Conservation (phyloP, 371 early-diverging fungal species). For the Zychaea mexicana region DNA sequence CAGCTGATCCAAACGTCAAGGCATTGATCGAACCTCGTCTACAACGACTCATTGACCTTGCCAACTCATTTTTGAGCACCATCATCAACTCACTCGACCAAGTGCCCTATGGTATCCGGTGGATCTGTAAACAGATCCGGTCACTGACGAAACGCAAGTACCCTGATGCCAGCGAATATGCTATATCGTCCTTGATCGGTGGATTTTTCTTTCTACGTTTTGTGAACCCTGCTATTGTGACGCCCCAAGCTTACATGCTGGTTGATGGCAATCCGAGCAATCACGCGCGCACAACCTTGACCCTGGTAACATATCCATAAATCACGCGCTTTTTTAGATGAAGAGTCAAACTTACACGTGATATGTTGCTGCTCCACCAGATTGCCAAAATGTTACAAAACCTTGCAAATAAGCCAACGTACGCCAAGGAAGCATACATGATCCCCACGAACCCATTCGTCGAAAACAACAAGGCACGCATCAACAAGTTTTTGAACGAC, state of each 20-base stretch:
- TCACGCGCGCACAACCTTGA: conserved; percentile 85
- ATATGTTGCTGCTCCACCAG: too few relatives aligned
- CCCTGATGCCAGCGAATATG: conserved; percentile 86
- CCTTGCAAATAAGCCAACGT: conserved; percentile 93
- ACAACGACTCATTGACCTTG: conserved; percentile 82
- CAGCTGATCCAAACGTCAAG: conserved; percentile 76
- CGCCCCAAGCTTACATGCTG: conserved; percentile 93
- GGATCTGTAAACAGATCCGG: conserved; percentile 97
- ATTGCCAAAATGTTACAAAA: conserved; percentile 93
- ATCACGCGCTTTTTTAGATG: too few relatives aligned
- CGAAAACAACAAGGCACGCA: conserved; percentile 83
- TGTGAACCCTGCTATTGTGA: conserved; percentile 97
- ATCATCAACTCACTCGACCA: conserved; percentile 79
- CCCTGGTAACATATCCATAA: too few relatives aligned
- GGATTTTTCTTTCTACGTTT: conserved; percentile 97
- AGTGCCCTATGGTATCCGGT: conserved; percentile 95
- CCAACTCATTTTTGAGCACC: conserved; percentile 79
- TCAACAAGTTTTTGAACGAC: conserved; percentile 86
- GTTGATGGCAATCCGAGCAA: conserved; percentile 80
- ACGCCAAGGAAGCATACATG: conserved; percentile 94
- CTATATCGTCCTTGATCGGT: conserved; percentile 93
- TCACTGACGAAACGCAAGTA: conserved; percentile 88
- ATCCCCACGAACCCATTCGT: conserved; percentile 85
- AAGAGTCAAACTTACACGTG: too few relatives aligned
- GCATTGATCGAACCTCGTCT: conserved; percentile 86